Base-by-base conservation (phyloP, 148 eudicot genomes). In the Rheum nobile region DNA sequence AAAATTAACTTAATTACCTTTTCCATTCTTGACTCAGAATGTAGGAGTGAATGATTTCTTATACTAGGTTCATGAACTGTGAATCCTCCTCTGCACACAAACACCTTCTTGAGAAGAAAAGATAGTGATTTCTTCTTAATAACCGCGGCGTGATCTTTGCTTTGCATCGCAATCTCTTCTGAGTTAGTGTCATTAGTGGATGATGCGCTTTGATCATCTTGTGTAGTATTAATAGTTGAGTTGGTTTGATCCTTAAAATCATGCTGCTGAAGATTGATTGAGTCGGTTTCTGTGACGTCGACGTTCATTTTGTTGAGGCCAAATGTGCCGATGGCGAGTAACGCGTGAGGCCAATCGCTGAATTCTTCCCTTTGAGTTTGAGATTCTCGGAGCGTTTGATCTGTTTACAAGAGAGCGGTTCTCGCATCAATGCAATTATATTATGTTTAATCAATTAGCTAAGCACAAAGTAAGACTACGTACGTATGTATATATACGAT, bases 261-360 rank as follows among this genome's bases (percentile, higher is more conserved):
- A 19, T 75, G 77, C 69, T 87, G 71, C n/a, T n/a, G n/a, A n/a
- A n/a, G n/a, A n/a, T n/a, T n/a, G n/a, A n/a, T n/a, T n/a, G n/a
- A n/a, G n/a, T n/a, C n/a, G n/a, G n/a, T n/a, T n/a, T 35, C 37
- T 2, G 71, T 48, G 75, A 4, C 50, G 14, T 14, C 21, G 21
- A 13, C 17, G 52, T 17, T 46, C 52, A 17, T 46, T 14, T 46
- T 46, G n/a, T 46, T 83, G 73, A 75, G 81, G 38, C 92, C 91
- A 32, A 93, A 85, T 47, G 96, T 93, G 14, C 98, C 98, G 16
- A 93, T 90, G 42, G 93, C 80, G 21, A 93, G 88, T 17, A 93
- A 42, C 38, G 81, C 90, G 24, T 85, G 70, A 73, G 98, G 96
- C 98, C 98, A 93, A 59, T 93, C 96, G 75, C 86, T 85, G 81